phyloP scores from a whole-genome alignment of 257 asterid genomes.

The Galeopsis tetrahit region DNA sequence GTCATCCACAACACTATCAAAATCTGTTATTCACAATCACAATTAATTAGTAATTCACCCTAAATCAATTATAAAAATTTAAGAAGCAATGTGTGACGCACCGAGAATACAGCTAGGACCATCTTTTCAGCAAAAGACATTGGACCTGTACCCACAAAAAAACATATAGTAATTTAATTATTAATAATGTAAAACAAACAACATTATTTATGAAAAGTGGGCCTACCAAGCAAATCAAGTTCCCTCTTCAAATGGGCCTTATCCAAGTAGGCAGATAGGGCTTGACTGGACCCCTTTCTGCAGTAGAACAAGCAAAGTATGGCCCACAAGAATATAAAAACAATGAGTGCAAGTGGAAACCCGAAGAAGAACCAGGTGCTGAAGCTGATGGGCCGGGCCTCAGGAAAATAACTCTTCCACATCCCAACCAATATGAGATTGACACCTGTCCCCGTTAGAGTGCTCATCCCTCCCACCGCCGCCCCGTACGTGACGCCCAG shows the following conservation, averaged over 20 bases:
- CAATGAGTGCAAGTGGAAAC: slow-evolving; percentile 64
- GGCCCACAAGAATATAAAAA: slow-evolving; percentile 71
- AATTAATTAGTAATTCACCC: neutral
- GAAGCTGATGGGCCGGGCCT: slow-evolving; percentile 72
- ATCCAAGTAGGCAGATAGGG: slow-evolving; percentile 65
- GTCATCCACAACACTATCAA: slow-evolving; percentile 89
- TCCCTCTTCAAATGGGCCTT: slow-evolving; percentile 75
- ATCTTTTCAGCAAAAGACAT: slow-evolving; percentile 90
- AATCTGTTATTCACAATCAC: slow-evolving; percentile 38
- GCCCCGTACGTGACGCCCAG: slow-evolving; percentile 83
- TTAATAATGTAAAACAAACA: neutral
- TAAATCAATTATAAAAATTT: neutral
- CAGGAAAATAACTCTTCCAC: slow-evolving; percentile 94
- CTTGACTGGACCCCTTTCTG: slow-evolving; percentile 51
- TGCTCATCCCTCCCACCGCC: slow-evolving; percentile 89
- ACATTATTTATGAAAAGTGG: neutral
- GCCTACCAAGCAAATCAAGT: slow-evolving; percentile 74
- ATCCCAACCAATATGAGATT: slow-evolving; percentile 89
- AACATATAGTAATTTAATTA: neutral
- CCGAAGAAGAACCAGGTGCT: slow-evolving; percentile 85
- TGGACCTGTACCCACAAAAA: slow-evolving; percentile 57
- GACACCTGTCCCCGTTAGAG: slow-evolving; percentile 95
- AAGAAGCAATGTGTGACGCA: slow-evolving; percentile 34
- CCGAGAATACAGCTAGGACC: slow-evolving; percentile 67
- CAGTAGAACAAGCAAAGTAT: slow-evolving; percentile 71